Percentiles rank a stretch among this genome's conserved stretches.
These are phyloP conservation scores for Verticillium alfalfae DNA, from an alignment of 2,329 filamentous ascomycete genomes.

Conservation along the genomic window DNA sequence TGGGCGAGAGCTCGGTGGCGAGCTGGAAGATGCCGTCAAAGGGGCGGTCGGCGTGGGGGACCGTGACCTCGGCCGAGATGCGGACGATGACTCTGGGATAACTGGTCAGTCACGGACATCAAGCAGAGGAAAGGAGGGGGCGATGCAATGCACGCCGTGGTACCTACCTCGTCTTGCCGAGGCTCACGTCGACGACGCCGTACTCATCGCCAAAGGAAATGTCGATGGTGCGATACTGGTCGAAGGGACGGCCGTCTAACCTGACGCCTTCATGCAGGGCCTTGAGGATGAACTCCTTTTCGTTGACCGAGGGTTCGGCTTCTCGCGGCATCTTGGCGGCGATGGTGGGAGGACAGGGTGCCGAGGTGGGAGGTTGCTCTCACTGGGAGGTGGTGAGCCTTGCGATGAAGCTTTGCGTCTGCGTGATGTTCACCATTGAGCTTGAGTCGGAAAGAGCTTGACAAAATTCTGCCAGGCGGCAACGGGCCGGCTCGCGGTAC, in stretches of 20 bases:
- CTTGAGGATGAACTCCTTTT: slow-evolving; percentile 79
- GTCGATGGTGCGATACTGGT: slow-evolving; percentile 72
- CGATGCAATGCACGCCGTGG: too few relatives aligned
- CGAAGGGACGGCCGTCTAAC: slow-evolving; percentile 75
- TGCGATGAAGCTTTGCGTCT: too few relatives aligned
- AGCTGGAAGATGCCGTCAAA: slow-evolving; percentile 97
- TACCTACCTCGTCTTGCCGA: slow-evolving; percentile 81
- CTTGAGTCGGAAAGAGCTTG: slow-evolving; percentile 10
- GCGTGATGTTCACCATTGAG: not conserved
- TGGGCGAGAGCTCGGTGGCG: slow-evolving; percentile 82
- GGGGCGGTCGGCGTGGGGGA: slow-evolving; percentile 80
- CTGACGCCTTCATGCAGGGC: slow-evolving; percentile 77
- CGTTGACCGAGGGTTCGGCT: slow-evolving; percentile 82
- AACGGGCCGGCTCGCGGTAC: slow-evolving; percentile 8
- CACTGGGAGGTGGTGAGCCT: too few relatives aligned
- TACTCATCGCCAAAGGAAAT: slow-evolving; percentile 86
- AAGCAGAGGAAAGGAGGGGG: too few relatives aligned
- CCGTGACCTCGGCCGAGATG: slow-evolving; percentile 81
- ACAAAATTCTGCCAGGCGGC: slow-evolving; percentile 47
- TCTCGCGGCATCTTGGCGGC: slow-evolving; percentile 74
- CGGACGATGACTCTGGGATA: slow-evolving; percentile 69
- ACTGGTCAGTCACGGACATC: slow-evolving; percentile 1
- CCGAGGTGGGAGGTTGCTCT: not conserved
- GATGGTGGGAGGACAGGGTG: not conserved
- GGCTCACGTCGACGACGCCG: slow-evolving; percentile 78